Evolutionary conservation across 2,329 filamentous ascomycete genomes (phyloP), one percentile per base, ranked within the genome.

Genomic region (Aspergillus sojae): DNA sequence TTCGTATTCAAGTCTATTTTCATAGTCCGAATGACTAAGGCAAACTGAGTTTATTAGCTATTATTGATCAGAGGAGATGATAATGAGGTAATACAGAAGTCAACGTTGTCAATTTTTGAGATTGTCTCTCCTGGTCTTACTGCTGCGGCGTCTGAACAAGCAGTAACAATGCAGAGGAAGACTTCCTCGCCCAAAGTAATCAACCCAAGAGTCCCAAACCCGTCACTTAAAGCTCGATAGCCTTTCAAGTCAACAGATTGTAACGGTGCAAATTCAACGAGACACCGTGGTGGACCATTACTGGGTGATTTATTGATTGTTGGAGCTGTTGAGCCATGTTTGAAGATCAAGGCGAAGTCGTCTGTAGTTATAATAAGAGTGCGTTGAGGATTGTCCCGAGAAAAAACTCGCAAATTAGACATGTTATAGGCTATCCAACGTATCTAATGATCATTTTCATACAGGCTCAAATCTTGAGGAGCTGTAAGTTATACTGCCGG

Each of bases 151-250:
- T 89, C 88, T 23, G 87, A 85, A 43, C 92, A 91, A 53, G 89
- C 88, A 32, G 91, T 96, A 59, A 98, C 91, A 62, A 97, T 91
- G 65, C 93, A 95, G 19, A 98, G 83, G 76, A 98, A 98, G 16
- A 97, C 89, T 81, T 97, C 93, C 64, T 88, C 85, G 66, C 89
- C 88, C 66, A 96, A 86, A 0, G 93, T 91, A 70, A 97, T 94
- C 65, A 98, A 82, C 2, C 94, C 94, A 53, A 98, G 82, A 0
- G 94, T 98, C 61, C 94, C 94, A 74, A 93, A 89, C 39, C 94
- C 90, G 19, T 89, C 89, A 54, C 91, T 91, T 63, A 97, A 81
- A 14, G 89, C 85, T 50, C 92, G 88, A 79, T 94, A 97, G 67
- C 93, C 90, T 70, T 83, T 85, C 64, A 96, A 82, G 66, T 95